phyloP scores from a whole-genome alignment of 768 basidiomycete species.

The Lyophyllum shimeji region DNA sequence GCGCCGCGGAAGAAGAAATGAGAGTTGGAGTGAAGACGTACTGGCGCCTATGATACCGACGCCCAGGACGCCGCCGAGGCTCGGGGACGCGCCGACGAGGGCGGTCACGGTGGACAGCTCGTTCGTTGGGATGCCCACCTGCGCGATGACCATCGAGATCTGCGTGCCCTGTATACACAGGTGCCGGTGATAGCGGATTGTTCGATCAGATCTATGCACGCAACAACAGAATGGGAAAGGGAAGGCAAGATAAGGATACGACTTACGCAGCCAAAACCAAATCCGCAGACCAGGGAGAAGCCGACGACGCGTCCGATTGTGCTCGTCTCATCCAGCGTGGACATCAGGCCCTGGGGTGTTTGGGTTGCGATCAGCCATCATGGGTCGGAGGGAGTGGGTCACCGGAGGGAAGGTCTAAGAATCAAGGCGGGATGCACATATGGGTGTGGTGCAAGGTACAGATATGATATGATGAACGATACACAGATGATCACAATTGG shows the following conservation, averaged over 20 bases:
- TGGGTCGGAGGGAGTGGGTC: neutral
- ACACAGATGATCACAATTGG: neutral
- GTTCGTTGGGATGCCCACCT: constrained; percentile 22
- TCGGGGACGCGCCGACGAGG: constrained; percentile 18
- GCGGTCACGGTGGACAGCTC: constrained; percentile 25
- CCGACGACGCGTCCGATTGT: constrained; percentile 20
- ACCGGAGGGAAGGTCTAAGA: neutral
- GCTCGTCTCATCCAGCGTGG: constrained; percentile 21
- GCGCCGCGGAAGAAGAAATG: neutral
- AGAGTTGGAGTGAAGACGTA: constrained; percentile 7
- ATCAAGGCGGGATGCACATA: no score
- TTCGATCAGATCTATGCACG: no score
- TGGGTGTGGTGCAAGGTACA: no score
- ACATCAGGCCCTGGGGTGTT: constrained; percentile 19
- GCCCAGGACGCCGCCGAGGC: constrained; percentile 24
- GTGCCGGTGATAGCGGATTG: neutral
- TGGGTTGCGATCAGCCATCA: no score
- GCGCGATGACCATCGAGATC: constrained; percentile 22
- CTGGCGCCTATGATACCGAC: constrained; percentile 24
- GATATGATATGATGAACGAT: no score
- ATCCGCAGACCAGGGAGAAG: constrained; percentile 20
- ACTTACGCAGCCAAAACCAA: constrained; percentile 25
- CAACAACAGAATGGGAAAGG: neutral
- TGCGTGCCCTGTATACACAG: constrained; percentile 17
- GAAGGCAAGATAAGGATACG: neutral